Base-by-base conservation (phyloP, 306 rosid species). In the Cercis canadensis region DNA sequence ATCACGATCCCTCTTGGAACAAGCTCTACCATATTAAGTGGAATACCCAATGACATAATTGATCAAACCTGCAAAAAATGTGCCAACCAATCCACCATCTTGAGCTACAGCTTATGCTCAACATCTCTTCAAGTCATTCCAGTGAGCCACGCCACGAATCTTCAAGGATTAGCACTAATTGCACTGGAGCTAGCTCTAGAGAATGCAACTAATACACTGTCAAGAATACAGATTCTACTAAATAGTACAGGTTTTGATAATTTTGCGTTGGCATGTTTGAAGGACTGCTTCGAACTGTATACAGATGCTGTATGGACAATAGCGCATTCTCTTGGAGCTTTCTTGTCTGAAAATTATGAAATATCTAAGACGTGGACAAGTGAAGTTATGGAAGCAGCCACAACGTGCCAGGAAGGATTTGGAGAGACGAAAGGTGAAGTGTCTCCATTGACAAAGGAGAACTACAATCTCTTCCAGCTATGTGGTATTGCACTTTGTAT, bases 361-460 rank as follows among this genome's bases (percentile, higher is more conserved):
- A 62, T 54, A 0, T 73, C 85, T 0, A 73, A 44, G 34, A 41
- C 29, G 24, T 73, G 76, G 85, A 53, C 89, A 72, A 78, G 86
- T 79, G 74, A 81, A 2, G 93, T 71, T 11, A 84, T 82, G 92
- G 93, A 84, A 67, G 83, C 83, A 2, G 74, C 82, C 0, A 13
- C 75, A 1, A 87, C 88, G 1, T 92, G 97, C 57, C 92, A 85
- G 36, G 73, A 66, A 51, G 92, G 89, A 2, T 87, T 92, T 61
- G 68, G 17, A 29, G 87, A 78, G 70, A 74, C 78, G 74, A 70
- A 70, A 60, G 89, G 85, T 36, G 82, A 41, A 40, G 84, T 13
- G 74, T 80, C 83, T 33, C 97, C 90, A 2, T 73, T 89, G 86
- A 76, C 79, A 5, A 56, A 70, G 11, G 85, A 86, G 75, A 92